Base-by-base conservation (phyloP, 2,329 filamentous ascomycete species). In the Penicillium expansum region DNA sequence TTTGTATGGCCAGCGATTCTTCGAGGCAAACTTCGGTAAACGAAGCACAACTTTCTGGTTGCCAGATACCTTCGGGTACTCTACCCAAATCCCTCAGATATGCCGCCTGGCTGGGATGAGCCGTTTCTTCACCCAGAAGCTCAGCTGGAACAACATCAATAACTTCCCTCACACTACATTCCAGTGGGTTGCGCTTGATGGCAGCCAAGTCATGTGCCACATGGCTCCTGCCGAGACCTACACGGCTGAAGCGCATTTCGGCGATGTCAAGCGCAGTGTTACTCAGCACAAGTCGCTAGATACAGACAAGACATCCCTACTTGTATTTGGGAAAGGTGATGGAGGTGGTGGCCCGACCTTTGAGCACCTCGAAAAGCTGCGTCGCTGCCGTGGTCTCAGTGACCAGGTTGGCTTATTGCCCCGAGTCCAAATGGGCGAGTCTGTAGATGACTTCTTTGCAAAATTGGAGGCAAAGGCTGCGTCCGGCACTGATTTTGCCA, bases 141-240 rank as follows among this genome's bases (percentile, higher is more conserved):
- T 99, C 58, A 97, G 93, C 80, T 99, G 94, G 94, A 97, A 97
- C 80, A 97, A 97, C 73, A 97, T 97, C 82, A 97, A 97, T 78
- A 96, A 90, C 70, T 99, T 97, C 77, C 94, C 94, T 0, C 94
- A 97, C 71, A 97, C 94, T 6, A 97, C 94, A 0, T 99, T 99
- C 82, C 96, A 96, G 75, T 99, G 94, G 94, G 92, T 99, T 32
- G 86, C 92, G 13, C 84, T 97, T 14, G 94, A 99, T 73, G 93
- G 94, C 56, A 96, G 90, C 69, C 94, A 97, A 71, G 94, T 99
- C 63, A 86, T 99, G 60, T 97, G 93, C 74, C 94, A 99, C 71
- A 99, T 99, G 94, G 86, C 92, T 3, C 94, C 94, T 1, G 85
- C 91, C 2, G 92, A 99, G 76, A 97, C 94, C 0, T 97, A 99